A percentile compares a stretch with the other conserved stretches of the same genome.
phyloP scores from a whole-genome alignment of 441 rosid genomes.

The Arabidopsis lyrata region DNA sequence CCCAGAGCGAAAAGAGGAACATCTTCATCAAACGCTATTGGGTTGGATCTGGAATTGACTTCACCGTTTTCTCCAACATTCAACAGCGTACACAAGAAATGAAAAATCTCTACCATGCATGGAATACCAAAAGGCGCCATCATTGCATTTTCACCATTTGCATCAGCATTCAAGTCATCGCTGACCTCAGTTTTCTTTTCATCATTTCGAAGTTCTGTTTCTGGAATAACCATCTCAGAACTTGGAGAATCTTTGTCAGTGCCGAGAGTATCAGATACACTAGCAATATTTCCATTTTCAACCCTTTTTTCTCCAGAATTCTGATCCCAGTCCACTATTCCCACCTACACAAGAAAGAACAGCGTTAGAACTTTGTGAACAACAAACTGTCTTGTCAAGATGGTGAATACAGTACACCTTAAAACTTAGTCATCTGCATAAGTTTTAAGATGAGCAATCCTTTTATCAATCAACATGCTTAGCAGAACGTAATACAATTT shows the following conservation, averaged over 20 bases:
- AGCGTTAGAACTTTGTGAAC: slow-evolving; percentile 31
- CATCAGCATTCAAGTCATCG: slow-evolving; percentile 50
- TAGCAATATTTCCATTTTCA: slow-evolving; percentile 64
- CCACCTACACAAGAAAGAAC: slow-evolving; percentile 56
- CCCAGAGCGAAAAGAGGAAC: slow-evolving; percentile 96
- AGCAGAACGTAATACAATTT: neutral
- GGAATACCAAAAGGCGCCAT: slow-evolving; percentile 85
- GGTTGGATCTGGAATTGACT: slow-evolving; percentile 69
- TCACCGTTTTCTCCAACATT: slow-evolving; percentile 72
- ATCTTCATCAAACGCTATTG: slow-evolving; percentile 91
- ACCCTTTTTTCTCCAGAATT: slow-evolving; percentile 58
- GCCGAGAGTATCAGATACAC: slow-evolving; percentile 58
- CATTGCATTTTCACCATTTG: slow-evolving; percentile 61
- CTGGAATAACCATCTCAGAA: slow-evolving; percentile 48
- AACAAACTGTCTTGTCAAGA: slow-evolving; percentile 22
- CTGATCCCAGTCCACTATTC: slow-evolving; percentile 57
- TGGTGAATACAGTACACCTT: slow-evolving; percentile 1
- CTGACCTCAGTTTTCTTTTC: slow-evolving; percentile 52
- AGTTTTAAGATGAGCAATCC: slow-evolving; percentile 19
- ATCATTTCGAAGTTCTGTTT: slow-evolving; percentile 53
- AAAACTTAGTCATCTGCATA: slow-evolving; percentile 3
- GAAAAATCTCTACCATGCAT: slow-evolving; percentile 94
- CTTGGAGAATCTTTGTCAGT: slow-evolving; percentile 51
- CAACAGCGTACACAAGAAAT: slow-evolving; percentile 81
- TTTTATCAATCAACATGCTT: slow-evolving; percentile 13